Percentiles rank a stretch among this genome's conserved stretches.
These are phyloP conservation scores for Saccharomyces hybrid DNA, from an alignment of 1,139 yeast species.

Conservation along the genomic window DNA sequence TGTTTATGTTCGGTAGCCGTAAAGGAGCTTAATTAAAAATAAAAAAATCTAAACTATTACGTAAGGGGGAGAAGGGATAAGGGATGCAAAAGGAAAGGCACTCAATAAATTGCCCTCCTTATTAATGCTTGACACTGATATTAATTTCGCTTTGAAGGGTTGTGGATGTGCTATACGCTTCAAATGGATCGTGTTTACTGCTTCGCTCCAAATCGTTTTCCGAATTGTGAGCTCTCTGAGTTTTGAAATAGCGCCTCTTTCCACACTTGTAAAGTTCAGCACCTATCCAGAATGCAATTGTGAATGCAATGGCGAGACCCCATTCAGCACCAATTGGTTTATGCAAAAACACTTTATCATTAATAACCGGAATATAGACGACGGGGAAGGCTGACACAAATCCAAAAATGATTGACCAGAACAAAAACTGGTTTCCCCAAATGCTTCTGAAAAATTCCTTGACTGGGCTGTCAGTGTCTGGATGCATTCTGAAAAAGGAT, in stretches of 20 bases:
- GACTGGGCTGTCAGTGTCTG: conserved; percentile 54
- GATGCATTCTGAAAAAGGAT: conserved; percentile 70
- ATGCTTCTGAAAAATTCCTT: conserved; percentile 55
- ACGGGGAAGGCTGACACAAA: conserved; percentile 72
- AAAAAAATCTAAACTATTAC: too few species aligned
- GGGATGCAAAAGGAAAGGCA: neutral
- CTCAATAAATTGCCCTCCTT: neutral
- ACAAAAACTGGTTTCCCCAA: conserved; percentile 70
- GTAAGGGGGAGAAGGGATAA: too few species aligned
- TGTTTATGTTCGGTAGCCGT: neutral
- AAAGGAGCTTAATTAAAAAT: neutral
- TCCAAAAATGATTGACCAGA: conserved; percentile 77
- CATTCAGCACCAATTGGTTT: conserved; percentile 72
- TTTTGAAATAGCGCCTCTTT: conserved; percentile 49
- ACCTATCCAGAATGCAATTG: conserved; percentile 50
- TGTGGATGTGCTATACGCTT: conserved; percentile 39
- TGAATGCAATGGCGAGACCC: conserved; percentile 67
- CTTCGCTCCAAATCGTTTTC: conserved; percentile 55
- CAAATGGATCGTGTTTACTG: conserved; percentile 48
- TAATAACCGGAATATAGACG: conserved; percentile 81
- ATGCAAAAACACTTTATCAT: conserved; percentile 69
- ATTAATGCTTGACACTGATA: conserved; percentile 3
- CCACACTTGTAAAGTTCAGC: conserved; percentile 62
- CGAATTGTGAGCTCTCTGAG: conserved; percentile 42
- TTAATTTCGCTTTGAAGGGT: conserved; percentile 22